A percentile compares a stretch with the other conserved stretches of the same genome.
Conservation (phyloP, 805 yeast genomes). For the Saccharomycopsis olivae region DNA sequence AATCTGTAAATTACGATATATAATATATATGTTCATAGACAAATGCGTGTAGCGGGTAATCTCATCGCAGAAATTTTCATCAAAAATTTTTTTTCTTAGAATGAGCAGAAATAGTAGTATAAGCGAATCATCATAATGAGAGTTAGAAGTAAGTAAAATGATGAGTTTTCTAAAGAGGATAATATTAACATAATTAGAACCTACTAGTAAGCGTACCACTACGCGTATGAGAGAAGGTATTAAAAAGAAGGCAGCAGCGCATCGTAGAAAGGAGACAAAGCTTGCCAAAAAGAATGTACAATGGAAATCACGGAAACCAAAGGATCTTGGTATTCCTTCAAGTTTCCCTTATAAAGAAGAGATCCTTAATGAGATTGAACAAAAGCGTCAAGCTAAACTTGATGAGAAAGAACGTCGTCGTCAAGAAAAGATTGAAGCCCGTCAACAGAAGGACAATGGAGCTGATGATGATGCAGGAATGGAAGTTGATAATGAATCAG, state of each 20-base stretch:
- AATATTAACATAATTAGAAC: slow-evolving; percentile 9
- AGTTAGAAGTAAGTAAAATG: slow-evolving; percentile 1
- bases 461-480: slow-evolving; percentile 29
- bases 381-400: slow-evolving; percentile 40
- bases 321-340: slow-evolving; percentile 93
- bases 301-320: slow-evolving; percentile 77
- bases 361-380: slow-evolving; percentile 65
- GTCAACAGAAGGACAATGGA: slow-evolving; percentile 29
- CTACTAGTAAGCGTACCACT: slow-evolving; percentile 74
- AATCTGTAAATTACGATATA: too few species aligned
- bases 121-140: too few species aligned
- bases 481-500: slow-evolving; percentile 31
- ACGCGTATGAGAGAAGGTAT: slow-evolving; percentile 96
- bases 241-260: slow-evolving; percentile 90
- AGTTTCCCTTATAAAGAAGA: slow-evolving; percentile 89
- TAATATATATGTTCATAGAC: too few species aligned
- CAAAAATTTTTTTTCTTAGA: too few species aligned
- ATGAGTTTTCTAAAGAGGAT: not conserved
- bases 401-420: slow-evolving; percentile 44
- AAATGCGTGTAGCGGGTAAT: too few species aligned
- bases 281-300: slow-evolving; percentile 80
- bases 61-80: too few species aligned
- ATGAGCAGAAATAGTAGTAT: too few species aligned
- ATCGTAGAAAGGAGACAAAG: slow-evolving; percentile 76
- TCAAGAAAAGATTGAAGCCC: slow-evolving; percentile 35